Percentiles rank a stretch among this genome's conserved stretches.
These are phyloP conservation scores for Penstemon davidsonii DNA, from an alignment of 257 asterid species.

Conservation along the genomic window DNA sequence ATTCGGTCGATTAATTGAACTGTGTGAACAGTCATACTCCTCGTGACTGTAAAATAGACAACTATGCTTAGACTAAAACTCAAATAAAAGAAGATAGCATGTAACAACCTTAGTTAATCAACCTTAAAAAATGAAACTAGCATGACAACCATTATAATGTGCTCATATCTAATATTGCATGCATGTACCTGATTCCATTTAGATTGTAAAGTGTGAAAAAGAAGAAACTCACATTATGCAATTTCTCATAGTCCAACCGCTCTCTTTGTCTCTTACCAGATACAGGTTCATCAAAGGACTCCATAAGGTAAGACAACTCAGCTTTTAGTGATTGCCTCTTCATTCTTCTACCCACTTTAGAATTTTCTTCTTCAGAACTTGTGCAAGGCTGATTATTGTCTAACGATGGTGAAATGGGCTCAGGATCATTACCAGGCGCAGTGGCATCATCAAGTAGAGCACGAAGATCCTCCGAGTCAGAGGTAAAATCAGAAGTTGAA, in stretches of 20 bases:
- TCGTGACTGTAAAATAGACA: too few species aligned
- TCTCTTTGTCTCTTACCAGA: conserved; percentile 65
- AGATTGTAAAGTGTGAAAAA: neutral
- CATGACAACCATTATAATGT: too few species aligned
- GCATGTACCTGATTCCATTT: too few species aligned
- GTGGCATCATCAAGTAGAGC: conserved; percentile 51
- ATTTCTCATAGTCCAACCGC: conserved; percentile 78
- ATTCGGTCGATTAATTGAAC: too few species aligned
- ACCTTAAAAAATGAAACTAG: too few species aligned
- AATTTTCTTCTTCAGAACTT: conserved; percentile 31
- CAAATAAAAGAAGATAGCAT: too few species aligned
- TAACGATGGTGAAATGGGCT: conserved; percentile 28
- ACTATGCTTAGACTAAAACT: too few species aligned
- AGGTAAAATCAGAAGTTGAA: conserved; percentile 88
- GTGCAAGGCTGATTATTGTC: conserved; percentile 19
- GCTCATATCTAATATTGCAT: too few species aligned
- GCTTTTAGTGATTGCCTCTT: conserved; percentile 47
- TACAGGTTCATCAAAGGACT: conserved; percentile 44
- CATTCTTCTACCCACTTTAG: conserved; percentile 30
- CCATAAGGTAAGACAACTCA: conserved; percentile 62
- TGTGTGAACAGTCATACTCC: too few species aligned
- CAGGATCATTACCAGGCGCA: conserved; percentile 35
- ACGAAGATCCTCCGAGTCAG: conserved; percentile 87
- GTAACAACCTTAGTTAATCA: too few species aligned
- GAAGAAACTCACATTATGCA: conserved; percentile 76